phyloP scores from a whole-genome alignment of 257 asterid genomes.

The Petunia secreta region DNA sequence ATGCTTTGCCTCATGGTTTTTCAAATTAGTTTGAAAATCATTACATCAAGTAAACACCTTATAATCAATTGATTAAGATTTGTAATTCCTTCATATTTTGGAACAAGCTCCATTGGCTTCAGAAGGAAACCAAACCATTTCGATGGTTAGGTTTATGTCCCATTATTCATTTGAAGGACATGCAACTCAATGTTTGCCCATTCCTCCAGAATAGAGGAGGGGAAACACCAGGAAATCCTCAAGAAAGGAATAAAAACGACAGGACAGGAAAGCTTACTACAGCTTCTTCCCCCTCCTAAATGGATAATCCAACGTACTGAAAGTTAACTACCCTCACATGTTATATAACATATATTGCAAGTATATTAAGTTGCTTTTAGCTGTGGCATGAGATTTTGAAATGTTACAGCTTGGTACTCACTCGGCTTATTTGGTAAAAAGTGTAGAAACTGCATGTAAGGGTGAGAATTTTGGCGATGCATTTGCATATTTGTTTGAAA shows the following conservation, averaged over 20 bases:
- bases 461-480: constrained; percentile 12
- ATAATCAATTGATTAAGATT: neutral
- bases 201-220: too few relatives aligned
- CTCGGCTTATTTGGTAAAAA: neutral
- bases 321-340: neutral
- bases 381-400: constrained; percentile 3
- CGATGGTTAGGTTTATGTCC: neutral
- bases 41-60: neutral
- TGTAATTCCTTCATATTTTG: neutral
- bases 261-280: too few relatives aligned
- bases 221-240: too few relatives aligned
- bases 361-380: neutral
- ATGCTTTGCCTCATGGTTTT: neutral
- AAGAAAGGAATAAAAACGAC: too few relatives aligned
- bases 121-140: neutral
- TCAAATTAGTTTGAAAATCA: neutral
- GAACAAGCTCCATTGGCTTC: neutral
- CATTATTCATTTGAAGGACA: constrained; percentile 1
- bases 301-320: constrained; percentile 3
- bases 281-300: neutral
- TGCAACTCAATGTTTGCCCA: neutral
- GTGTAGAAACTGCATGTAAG: constrained; percentile 4
- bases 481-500: neutral
- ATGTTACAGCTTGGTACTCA: neutral
- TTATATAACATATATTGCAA: neutral